Percentiles rank a stretch among this genome's conserved stretches.
phyloP scores from a whole-genome alignment of 257 asterid genomes.

The Penstemon davidsonii region DNA sequence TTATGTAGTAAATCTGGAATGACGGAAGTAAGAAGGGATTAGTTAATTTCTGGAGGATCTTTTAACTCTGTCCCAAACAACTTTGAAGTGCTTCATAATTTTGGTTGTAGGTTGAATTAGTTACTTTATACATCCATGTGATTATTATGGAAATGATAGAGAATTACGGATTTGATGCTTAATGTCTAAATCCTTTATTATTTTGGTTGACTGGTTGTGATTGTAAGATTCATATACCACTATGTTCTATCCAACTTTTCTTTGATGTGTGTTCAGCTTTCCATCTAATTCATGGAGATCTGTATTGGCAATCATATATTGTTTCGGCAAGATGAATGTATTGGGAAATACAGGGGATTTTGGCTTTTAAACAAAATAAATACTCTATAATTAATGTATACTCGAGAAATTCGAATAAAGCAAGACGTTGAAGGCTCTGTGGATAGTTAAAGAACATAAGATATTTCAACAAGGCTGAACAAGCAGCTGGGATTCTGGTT shows the following conservation, averaged over 20 bases:
- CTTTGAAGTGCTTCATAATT: neutral
- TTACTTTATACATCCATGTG: neutral
- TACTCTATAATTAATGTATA: neutral
- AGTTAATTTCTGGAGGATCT: neutral
- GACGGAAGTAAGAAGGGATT: neutral
- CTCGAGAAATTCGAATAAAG: neutral
- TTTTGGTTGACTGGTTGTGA: neutral
- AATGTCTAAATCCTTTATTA: neutral
- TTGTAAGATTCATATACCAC: neutral
- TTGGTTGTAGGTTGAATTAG: conserved; percentile 10
- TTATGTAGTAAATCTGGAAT: conserved; percentile 5
- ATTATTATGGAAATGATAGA: neutral
- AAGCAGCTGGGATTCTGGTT: neutral
- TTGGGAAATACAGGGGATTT: neutral
- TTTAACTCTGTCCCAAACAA: neutral
- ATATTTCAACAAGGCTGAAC: too few species aligned
- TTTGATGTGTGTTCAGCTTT: conserved; percentile 3
- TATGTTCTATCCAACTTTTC: neutral
- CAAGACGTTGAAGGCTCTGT: neutral
- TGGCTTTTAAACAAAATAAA: neutral
- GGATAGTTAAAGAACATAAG: too few species aligned
- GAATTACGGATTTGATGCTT: neutral
- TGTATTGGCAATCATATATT: neutral
- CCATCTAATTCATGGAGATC: neutral
- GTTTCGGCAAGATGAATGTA: too few species aligned